These are phyloP conservation scores for Eucalyptus erythrocorys DNA, from an alignment of 345 rosid genomes.

Conservation along the genomic window DNA sequence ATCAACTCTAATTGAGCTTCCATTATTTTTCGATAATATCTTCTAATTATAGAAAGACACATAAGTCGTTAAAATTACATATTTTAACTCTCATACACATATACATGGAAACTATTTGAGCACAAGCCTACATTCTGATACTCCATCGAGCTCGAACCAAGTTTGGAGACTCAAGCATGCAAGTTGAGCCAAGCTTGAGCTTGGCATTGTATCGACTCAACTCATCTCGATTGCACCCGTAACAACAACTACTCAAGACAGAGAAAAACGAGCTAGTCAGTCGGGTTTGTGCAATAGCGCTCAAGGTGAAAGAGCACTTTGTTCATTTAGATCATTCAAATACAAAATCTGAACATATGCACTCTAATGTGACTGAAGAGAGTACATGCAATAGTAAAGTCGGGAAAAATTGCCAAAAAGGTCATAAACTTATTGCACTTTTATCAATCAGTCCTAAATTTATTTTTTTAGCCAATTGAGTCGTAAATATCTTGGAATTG, in stretches of 20 bases:
- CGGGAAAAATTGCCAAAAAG: no score
- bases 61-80: neutral
- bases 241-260: neutral
- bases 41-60: neutral
- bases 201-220: neutral
- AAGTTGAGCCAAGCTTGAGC: neutral
- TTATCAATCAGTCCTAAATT: no score
- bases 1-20: neutral
- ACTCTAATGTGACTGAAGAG: neutral
- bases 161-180: neutral
- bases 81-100: neutral
- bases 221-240: neutral
- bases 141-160: neutral
- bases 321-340: no score
- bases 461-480: no score
- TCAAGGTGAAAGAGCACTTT: neutral
- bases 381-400: neutral
- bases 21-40: neutral
- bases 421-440: no score
- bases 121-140: neutral
- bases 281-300: neutral
- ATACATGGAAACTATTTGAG: neutral
- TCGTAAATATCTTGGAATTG: no score
- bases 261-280: neutral
- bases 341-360: neutral